Percentiles rank a stretch among this genome's conserved stretches.
phyloP scores from a whole-genome alignment of 495 filamentous ascomycete species.

The Penicillium atrosanguineum region DNA sequence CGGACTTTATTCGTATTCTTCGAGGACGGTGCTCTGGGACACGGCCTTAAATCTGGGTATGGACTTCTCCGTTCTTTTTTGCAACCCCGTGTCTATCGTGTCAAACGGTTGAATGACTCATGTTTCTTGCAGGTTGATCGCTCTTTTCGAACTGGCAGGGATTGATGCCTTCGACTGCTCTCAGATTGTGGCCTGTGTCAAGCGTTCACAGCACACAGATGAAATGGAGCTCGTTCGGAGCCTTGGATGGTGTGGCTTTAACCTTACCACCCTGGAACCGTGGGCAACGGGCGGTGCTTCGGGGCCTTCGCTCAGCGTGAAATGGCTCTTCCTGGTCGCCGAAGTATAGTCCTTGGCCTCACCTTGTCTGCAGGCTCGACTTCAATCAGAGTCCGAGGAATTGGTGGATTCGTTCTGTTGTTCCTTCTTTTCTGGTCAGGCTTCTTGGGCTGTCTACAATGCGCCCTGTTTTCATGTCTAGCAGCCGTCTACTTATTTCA shows the following conservation, averaged over 20 bases:
- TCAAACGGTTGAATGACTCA: neutral
- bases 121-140: constrained; percentile 65
- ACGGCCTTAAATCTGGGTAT: constrained; percentile 86
- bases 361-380: neutral
- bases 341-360: constrained; percentile 56
- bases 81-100: neutral
- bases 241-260: constrained; percentile 91
- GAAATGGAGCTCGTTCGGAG: constrained; percentile 67
- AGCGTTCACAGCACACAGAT: constrained; percentile 58
- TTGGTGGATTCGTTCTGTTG: neutral
- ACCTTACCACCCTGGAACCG: constrained; percentile 69
- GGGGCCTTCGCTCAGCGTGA: constrained; percentile 58
- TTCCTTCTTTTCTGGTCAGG: neutral
- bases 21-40: constrained; percentile 61
- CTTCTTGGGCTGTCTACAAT: neutral
- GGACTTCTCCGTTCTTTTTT: constrained; percentile 17
- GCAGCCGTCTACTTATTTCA: neutral
- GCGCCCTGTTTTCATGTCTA: neutral
- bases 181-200: constrained; percentile 76
- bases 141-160: constrained; percentile 80
- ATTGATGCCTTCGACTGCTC: constrained; percentile 68
- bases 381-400: neutral
- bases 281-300: constrained; percentile 53
- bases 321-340: constrained; percentile 85
- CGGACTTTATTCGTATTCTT: constrained; percentile 88